Percentiles rank a stretch among this genome's conserved stretches.
These are phyloP conservation scores for Orbilia quercus DNA, from an alignment of 2,329 filamentous ascomycete genomes.

Conservation along the genomic window DNA sequence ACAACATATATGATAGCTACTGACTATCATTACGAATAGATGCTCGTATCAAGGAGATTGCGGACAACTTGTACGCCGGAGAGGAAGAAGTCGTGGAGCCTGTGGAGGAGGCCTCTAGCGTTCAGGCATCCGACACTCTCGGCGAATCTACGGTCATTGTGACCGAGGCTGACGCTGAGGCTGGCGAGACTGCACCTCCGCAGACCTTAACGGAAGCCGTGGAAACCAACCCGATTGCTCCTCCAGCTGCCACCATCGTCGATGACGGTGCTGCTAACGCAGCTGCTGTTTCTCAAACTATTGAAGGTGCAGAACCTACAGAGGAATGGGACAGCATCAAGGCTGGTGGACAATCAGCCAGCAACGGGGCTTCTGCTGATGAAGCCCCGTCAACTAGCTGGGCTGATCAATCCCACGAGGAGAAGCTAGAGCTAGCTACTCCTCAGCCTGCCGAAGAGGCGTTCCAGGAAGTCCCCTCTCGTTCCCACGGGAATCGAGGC, in stretches of 20 bases:
- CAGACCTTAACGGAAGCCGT: slow-evolving; percentile 29
- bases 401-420: slow-evolving; percentile 55
- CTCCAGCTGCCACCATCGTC: slow-evolving; percentile 36
- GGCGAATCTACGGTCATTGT: slow-evolving; percentile 61
- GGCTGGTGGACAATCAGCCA: slow-evolving; percentile 48
- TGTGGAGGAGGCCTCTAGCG: slow-evolving; percentile 63
- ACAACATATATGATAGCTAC: background rate
- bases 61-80: slow-evolving; percentile 23
- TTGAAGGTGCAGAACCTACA: slow-evolving; percentile 22
- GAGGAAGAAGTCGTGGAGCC: slow-evolving; percentile 63
- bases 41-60: slow-evolving; percentile 69
- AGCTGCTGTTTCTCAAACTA: slow-evolving; percentile 19
- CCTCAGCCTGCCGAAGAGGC: slow-evolving; percentile 43
- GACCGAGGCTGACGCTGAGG: slow-evolving; percentile 60
- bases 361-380: slow-evolving; percentile 55
- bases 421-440: slow-evolving; percentile 37
- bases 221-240: slow-evolving; percentile 17
- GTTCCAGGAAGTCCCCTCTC: slow-evolving; percentile 42
- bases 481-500: slow-evolving; percentile 61
- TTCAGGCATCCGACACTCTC: slow-evolving; percentile 45
- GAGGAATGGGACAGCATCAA: slow-evolving; percentile 55
- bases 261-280: slow-evolving; percentile 54
- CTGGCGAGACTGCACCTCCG: slow-evolving; percentile 25
- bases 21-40: slow-evolving; percentile 63
- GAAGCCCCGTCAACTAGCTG: slow-evolving; percentile 39